Evolutionary conservation across 148 eudicot genomes (phyloP).

Genomic region (Silene uniflora): DNA sequence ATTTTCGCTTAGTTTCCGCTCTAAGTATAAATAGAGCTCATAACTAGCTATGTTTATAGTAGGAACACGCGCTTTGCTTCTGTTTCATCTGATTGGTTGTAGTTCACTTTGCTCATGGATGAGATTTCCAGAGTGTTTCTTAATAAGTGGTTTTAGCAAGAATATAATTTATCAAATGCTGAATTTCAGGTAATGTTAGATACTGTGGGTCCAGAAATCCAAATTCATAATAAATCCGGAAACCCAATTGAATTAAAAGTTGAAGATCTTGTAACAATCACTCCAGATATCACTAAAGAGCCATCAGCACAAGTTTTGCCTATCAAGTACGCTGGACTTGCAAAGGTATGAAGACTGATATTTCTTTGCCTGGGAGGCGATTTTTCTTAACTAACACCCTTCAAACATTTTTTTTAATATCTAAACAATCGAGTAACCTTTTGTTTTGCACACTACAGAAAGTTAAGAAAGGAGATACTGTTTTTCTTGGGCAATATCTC

Average conservation of each 20-base stretch:
- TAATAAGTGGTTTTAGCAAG: neutral
- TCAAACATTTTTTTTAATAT: neutral
- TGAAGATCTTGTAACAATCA: conserved; percentile 38
- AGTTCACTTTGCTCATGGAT: neutral
- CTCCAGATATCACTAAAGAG: conserved; percentile 44
- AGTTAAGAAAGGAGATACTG: conserved; percentile 51
- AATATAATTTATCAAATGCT: conserved; percentile 10
- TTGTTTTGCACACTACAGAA: conserved; percentile 28
- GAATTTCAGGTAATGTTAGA: conserved; percentile 55
- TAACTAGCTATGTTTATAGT: neutral
- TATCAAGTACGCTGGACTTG: conserved; percentile 43
- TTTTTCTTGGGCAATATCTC: conserved; percentile 57
- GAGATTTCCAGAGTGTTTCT: neutral
- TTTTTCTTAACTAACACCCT: neutral
- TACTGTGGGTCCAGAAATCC: conserved; percentile 65
- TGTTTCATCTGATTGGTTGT: neutral
- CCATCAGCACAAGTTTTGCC: conserved; percentile 45
- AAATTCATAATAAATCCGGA: conserved; percentile 47
- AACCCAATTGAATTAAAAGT: conserved; percentile 39
- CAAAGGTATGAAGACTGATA: conserved; percentile 33
- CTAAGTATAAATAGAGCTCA: neutral
- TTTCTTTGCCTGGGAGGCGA: neutral
- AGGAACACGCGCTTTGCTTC: neutral
- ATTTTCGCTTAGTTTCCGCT: neutral
- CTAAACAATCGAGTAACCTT: neutral